A percentile compares a stretch with the other conserved stretches of the same genome.
phyloP scores from a whole-genome alignment of 176 grass and related monocot species.

The Avena sativa region DNA sequence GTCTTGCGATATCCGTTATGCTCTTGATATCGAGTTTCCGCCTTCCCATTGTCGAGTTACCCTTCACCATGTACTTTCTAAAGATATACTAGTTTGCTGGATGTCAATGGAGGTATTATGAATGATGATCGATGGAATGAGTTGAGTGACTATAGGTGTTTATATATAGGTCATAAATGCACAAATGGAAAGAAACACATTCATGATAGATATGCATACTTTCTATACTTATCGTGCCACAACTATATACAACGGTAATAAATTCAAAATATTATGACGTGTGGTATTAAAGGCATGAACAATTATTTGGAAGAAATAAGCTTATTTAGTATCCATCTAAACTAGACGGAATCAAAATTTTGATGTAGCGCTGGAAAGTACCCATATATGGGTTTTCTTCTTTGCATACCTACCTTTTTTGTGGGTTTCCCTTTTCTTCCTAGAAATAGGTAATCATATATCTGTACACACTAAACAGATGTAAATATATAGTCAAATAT shows the following conservation, averaged over 20 bases:
- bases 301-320: too few relatives aligned
- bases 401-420: too few relatives aligned
- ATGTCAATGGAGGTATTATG: neutral
- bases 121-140: neutral
- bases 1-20: slow-evolving; percentile 1
- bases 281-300: too few relatives aligned
- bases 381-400: too few relatives aligned
- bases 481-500: too few relatives aligned
- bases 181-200: neutral
- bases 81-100: neutral
- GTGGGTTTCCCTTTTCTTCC: too few relatives aligned
- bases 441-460: too few relatives aligned
- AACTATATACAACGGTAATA: neutral
- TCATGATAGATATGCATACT: neutral
- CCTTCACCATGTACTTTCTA: neutral
- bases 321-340: too few relatives aligned
- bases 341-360: too few relatives aligned
- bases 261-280: neutral
- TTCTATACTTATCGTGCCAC: neutral
- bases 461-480: too few relatives aligned
- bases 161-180: neutral
- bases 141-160: neutral
- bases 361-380: too few relatives aligned
- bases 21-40: slow-evolving; percentile 37
- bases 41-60: slow-evolving; percentile 37